Evolutionary conservation across 179 eudicot genomes (phyloP), one percentile per base, ranked within the genome.

Genomic region (Beta lomatogona): DNA sequence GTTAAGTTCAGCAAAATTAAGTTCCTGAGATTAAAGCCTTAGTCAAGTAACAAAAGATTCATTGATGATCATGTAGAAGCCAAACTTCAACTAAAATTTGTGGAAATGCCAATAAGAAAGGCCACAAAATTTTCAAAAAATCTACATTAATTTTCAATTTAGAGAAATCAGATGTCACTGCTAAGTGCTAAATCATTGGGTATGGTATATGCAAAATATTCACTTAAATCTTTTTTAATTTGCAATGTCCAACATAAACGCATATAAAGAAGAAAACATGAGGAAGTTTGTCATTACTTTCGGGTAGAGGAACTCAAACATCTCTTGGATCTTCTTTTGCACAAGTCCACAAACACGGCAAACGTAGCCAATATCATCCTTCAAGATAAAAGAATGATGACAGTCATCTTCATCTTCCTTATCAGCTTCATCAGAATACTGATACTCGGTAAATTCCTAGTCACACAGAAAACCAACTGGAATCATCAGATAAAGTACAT

Each of bases 321-420:
- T 91, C 68, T 88, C 76, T 68, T 94, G 96, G 16, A 94, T 94
- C 65, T 86, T 86, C 88, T 86, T 91, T 80, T 89, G 84, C 64
- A 94, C 84, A 6, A 94, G 89, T 69, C 98, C 98, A 89, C 98
- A 94, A 48, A 94, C 90, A 45, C 98, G 97, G 80, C 98, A 94
- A 55, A 94, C 97, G 82, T 91, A 88, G 48, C 98, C 97, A 80
- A 94, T 81, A 76, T 94, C 98, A 83, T 94, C 98, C 84, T 91
- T 93, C 81, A 94, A 80, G 70, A 94, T 86, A 82, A 83, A 94
- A 28, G 88, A 82, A 82, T 94, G 98, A 79, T 94, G 93, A 85
- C 98, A 94, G 53, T 88, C 96, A 59, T 87, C 95, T 52, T 80
- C 88, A 50, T 82, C 89, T 74, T 85, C 86, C 69, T 60, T 82